Percentiles rank a stretch among this genome's conserved stretches.
Evolutionary conservation across 1,139 yeast species (phyloP).

Genomic region (Yamadazyma pseudoaaseri): DNA sequence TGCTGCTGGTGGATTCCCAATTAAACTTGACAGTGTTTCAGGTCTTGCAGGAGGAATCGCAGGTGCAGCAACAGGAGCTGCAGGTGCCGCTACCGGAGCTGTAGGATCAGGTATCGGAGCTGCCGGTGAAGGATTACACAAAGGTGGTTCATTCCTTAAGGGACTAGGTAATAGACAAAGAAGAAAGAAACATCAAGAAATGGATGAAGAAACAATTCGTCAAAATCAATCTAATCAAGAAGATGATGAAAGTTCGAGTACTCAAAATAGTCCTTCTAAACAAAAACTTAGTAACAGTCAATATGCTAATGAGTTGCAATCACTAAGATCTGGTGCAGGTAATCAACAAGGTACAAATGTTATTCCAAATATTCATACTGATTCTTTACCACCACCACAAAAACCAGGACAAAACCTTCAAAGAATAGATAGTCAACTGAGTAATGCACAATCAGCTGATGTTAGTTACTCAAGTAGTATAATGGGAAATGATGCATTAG

Average conservation of each 20-base stretch:
- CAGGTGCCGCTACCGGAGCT: slow-evolving; percentile 33
- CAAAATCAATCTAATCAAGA: slow-evolving; percentile 6
- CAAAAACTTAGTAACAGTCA: slow-evolving; percentile 12
- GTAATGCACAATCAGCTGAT: slow-evolving; percentile 33
- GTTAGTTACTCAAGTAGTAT: slow-evolving; percentile 39
- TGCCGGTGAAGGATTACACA: slow-evolving; percentile 45
- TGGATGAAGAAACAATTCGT: slow-evolving; percentile 3
- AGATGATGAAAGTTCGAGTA: slow-evolving; percentile 6
- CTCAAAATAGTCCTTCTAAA: slow-evolving; percentile 10
- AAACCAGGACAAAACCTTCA: slow-evolving; percentile 15
- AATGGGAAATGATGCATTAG: slow-evolving; percentile 38
- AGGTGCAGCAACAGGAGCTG: slow-evolving; percentile 32
- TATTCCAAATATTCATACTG: slow-evolving; percentile 35
- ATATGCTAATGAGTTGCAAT: slow-evolving; percentile 22
- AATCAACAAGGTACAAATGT: slow-evolving; percentile 14
- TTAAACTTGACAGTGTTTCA: slow-evolving; percentile 38
- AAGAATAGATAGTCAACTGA: slow-evolving; percentile 25
- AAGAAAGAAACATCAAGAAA: slow-evolving; percentile 16
- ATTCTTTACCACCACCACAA: slow-evolving; percentile 42
- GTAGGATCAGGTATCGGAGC: slow-evolving; percentile 22
- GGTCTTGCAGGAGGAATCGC: slow-evolving; percentile 46
- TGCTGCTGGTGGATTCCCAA: slow-evolving; percentile 38
- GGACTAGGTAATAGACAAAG: slow-evolving; percentile 28
- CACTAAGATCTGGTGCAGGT: slow-evolving; percentile 21
- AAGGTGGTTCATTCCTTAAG: slow-evolving; percentile 43